Conservation (phyloP, 306 rosid species). For the Casuarina equisetifolia region DNA sequence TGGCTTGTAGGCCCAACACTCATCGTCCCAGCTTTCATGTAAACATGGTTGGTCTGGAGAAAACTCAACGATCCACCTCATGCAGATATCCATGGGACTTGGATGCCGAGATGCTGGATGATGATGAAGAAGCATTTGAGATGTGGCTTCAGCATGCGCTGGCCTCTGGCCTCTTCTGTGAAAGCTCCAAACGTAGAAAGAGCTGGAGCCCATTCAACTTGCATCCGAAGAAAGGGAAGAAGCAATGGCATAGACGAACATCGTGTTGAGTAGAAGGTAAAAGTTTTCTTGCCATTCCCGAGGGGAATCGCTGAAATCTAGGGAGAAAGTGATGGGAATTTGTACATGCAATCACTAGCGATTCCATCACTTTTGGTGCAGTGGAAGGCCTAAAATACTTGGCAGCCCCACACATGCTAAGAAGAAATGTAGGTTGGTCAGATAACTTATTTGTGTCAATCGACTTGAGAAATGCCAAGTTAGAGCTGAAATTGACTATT, state of each 20-base stretch:
- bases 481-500: background rate
- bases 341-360: slow-evolving; percentile 1
- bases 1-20: slow-evolving; percentile 98
- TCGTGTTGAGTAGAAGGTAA: slow-evolving; percentile 52
- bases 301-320: background rate
- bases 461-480: background rate
- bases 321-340: slow-evolving; percentile 1
- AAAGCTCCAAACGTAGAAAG: slow-evolving; percentile 86
- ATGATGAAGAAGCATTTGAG: slow-evolving; percentile 90
- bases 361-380: background rate
- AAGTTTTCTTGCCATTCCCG: background rate
- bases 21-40: slow-evolving; percentile 96
- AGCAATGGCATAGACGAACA: slow-evolving; percentile 84
- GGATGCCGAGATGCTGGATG: slow-evolving; percentile 96
- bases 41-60: slow-evolving; percentile 97
- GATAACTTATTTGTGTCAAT: background rate
- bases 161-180: slow-evolving; percentile 89
- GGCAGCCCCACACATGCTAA: slow-evolving; percentile 1
- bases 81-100: slow-evolving; percentile 94
- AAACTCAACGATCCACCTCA: slow-evolving; percentile 71
- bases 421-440: slow-evolving; percentile 12
- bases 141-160: slow-evolving; percentile 97
- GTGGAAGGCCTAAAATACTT: background rate
- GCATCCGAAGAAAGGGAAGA: slow-evolving; percentile 78
- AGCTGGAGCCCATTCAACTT: slow-evolving; percentile 98